Evolutionary conservation across 1,284 basidiomycete species (phyloP), one percentile per base, ranked within the genome.

Genomic region (Peniophora sp.): DNA sequence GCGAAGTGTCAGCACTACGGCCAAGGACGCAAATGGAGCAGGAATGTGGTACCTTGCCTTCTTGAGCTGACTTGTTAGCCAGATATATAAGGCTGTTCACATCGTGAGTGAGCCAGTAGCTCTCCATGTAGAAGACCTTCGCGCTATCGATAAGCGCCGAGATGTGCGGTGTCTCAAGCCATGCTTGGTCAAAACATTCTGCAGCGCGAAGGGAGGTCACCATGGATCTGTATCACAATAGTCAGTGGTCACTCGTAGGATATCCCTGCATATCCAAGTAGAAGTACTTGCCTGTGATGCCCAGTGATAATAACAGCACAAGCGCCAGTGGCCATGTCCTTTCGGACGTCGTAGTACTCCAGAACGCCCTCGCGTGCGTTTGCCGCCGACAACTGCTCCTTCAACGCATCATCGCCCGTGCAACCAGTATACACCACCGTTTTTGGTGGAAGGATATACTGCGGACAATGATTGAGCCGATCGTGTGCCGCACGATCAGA

Each of bases 21-120:
- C 6, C 27, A 12, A 32, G 6, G 27, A 5, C 12, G 27, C n/a
- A 32, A 5, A 32, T 32, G n/a, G 47, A 41, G 51, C 45, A 54
- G 50, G 22, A 50, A 14, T 37, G 36, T 18, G 10, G 18, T 18
- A 83, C 86, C 76, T 92, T 92, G 60, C 81, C 78, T 15, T 74
- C 72, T 44, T 69, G 68, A 22, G 85, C 78, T 12, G 88, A 85
- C 56, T 82, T 78, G 65, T 87, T 79, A 64, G 87, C 84, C 47
- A 96, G 66, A 55, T 81, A 72, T 36, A 90, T 64, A 24, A 82
- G 81, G n/a, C 76, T 78, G 57, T 82, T 80, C 50, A 82, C 63
- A 47, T 92, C 92, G 65, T 97, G 92, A 20, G 93, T 93, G 54
- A 96, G 76, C 79, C 96, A 95, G 75, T 87, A 97, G 3, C 93